Base-by-base conservation (phyloP, 129 eudicot genomes). In the Helianthus tuberosus region DNA sequence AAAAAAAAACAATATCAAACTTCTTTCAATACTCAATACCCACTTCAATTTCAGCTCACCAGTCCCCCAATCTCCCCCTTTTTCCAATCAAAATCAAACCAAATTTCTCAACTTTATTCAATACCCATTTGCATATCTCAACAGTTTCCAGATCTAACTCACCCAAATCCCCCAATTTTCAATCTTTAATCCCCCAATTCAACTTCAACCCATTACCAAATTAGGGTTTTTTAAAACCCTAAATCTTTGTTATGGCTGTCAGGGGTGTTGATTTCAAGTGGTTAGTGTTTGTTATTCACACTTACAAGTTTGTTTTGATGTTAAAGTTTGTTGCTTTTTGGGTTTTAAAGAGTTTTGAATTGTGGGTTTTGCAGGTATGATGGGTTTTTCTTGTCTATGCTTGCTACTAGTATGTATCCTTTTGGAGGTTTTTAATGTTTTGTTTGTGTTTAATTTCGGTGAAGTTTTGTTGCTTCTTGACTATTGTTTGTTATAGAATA, bases 321-420 rank as follows among this genome's bases (percentile, higher is more conserved):
- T 68, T 53, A 55, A 27, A 2, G 27, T 55, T 60, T 7, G 35
- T 11, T 60, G 23, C 49, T 32, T 57, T 52, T 43, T 43, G 47
- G 8, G 11, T 43, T 43, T 43, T 58, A 7, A 59, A 1, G 68
- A 44, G 68, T 70, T 80, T 50, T 38, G 5, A 25, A 20, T 77
- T 72, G 11, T 48, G 59, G n/a, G 58, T 66, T 50, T 72, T 87
- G 84, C 81, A 93, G 98, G 98, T 93, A 93, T 51, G 98, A 89
- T 86, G 98, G 98, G 35, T 93, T 93, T 76, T 93, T 93, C 88
- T 80, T 90, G 74, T 90, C 98, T 43, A 93, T 93, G 98, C 92
- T 93, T 49, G 98, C 96, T 10, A 93, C 98, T n/a, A 93, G 98
- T 58, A 85, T 88, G 98, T 93, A 93, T 93, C 98, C 98, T 93